Conservation (phyloP, 2,329 filamentous ascomycete species). For the Pseudopyrenochaeta lycopersici region DNA sequence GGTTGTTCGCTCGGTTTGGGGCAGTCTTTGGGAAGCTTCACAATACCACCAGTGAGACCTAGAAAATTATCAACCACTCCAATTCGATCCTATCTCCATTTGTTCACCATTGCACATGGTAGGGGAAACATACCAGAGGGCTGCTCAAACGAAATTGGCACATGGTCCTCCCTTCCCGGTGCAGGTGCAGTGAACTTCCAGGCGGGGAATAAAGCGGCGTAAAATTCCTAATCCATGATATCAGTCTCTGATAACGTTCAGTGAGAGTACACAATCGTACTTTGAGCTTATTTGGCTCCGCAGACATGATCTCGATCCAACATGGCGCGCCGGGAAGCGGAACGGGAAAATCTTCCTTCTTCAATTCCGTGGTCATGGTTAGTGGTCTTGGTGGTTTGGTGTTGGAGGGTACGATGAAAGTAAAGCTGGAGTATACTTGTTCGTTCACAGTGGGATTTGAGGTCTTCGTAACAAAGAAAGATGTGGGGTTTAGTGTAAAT, state of each 20-base stretch:
- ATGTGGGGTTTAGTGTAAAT: not conserved
- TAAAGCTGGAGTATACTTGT: not conserved
- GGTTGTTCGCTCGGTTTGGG: constrained; percentile 18
- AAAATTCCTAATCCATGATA: constrained; percentile 24
- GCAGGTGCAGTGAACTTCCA: constrained; percentile 19
- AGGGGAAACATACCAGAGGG: constrained; percentile 14
- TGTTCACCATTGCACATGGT: too few species aligned
- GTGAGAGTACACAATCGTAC: constrained; percentile 2
- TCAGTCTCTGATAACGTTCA: not conserved
- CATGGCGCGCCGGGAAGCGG: constrained; percentile 23
- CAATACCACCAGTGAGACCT: constrained; percentile 28
- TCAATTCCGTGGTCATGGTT: constrained; percentile 17
- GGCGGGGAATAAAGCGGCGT: constrained; percentile 25
- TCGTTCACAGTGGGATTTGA: not conserved
- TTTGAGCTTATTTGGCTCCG: constrained; percentile 26
- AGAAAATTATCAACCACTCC: not conserved
- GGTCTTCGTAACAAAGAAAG: not conserved
- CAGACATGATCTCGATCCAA: constrained; percentile 32
- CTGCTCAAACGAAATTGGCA: constrained; percentile 20
- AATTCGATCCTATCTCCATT: not conserved
- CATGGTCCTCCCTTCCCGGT: constrained; percentile 2
- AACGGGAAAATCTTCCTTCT: constrained; percentile 1
- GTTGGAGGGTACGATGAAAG: not conserved
- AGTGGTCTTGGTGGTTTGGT: not conserved
- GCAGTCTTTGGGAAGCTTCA: constrained; percentile 19